Conservation (phyloP, 176 grass and related monocot species). For the Oryza nivara region DNA sequence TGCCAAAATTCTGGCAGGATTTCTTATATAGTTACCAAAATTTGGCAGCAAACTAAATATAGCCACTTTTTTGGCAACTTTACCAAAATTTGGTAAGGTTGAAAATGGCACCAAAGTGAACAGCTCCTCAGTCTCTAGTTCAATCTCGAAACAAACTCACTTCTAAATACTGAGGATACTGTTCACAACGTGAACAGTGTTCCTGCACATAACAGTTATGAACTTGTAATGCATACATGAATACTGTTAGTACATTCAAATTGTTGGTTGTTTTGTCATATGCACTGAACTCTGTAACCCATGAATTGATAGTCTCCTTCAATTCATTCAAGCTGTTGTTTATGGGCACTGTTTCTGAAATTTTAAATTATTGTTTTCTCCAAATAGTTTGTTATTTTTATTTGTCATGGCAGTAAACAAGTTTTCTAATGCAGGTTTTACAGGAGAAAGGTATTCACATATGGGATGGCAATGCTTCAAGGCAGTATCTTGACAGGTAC, state of each 20-base stretch:
- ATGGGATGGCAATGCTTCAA: conserved; percentile 92
- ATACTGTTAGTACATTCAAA: not conserved
- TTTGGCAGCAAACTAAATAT: no score
- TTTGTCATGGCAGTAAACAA: not conserved
- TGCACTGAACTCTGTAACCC: not conserved
- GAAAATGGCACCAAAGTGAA: no score
- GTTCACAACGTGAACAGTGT: no score
- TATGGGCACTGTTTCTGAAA: not conserved
- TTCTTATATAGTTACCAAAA: no score
- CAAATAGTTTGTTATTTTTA: conserved; percentile 1
- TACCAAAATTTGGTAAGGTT: no score
- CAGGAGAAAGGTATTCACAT: conserved; percentile 81
- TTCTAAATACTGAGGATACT: not conserved
- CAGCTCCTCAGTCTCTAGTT: no score
- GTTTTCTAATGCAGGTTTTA: conserved; percentile 55
- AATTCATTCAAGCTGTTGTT: not conserved
- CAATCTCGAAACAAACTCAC: no score
- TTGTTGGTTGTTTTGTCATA: not conserved
- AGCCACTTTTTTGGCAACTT: no score
- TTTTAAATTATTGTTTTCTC: not conserved
- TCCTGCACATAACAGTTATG: no score
- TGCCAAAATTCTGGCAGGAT: no score
- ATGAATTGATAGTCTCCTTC: not conserved
- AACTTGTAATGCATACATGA: not conserved
- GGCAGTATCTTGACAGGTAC: conserved; percentile 83